Base-by-base conservation (phyloP, 208 protist genomes). In the Trypanosoma theileri region DNA sequence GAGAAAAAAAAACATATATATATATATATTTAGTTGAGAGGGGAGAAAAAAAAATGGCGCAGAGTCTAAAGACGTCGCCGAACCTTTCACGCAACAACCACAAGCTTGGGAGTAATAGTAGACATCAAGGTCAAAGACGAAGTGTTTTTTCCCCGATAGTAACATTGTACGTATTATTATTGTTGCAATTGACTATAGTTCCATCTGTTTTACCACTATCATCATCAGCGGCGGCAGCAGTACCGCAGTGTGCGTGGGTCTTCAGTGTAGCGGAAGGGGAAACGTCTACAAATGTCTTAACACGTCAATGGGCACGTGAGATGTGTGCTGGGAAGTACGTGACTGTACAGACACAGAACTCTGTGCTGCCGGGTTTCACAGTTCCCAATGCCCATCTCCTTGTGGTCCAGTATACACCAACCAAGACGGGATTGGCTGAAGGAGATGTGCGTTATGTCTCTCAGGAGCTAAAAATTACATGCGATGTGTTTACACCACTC, bases 401-500 rank as follows among this genome's bases (percentile, higher is more conserved):
- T 26, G 64, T 62, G 6, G 57, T 91, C 13, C 51, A 77, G 45
- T 82, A 79, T 45, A 82, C 59, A 0, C 72, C 82, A 7, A n/a
- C 69, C n/a, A 42, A 59, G 35, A 87, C 79, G 0, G 75, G 70
- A 19, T 71, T 80, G 64, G 68, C 24, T 16, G 51, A 59, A 42
- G 63, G 58, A 4, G 26, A 72, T 45, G 67, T 60, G 46, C 75
- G 71, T 28, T 72, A 73, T 58, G 70, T 55, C 8, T 73, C 58
- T 16, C 73, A 80, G 53, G 52, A 76, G 10, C 11, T 94, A 19
- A 57, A 35, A 19, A 75, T 90, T 21, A 51, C 65, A 55, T 94
- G 85, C 65, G 74, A 84, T 73, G 73, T 66, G n/a, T 70, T 77
- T 61, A 87, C 71, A 0, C 40, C 66, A 7, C 42, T 91, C 8